phyloP scores from a whole-genome alignment of 331 rosid species.

The Saraca asoca region DNA sequence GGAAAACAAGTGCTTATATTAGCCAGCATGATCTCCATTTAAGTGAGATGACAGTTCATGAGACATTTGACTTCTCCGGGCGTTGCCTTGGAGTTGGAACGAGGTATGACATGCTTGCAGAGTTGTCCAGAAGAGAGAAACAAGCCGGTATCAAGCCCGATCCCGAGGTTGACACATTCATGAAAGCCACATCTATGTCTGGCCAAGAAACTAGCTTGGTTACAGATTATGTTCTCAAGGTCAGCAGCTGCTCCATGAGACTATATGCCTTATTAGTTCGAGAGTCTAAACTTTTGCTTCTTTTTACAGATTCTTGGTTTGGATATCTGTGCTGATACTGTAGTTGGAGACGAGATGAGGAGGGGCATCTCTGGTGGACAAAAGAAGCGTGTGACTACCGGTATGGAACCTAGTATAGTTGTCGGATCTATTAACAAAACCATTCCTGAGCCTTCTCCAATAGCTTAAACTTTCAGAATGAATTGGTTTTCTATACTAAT shows the following conservation, averaged over 20 bases:
- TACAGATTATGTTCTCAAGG: conserved; percentile 48
- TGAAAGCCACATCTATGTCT: conserved; percentile 43
- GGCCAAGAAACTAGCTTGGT: conserved; percentile 42
- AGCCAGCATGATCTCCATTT: conserved; percentile 44
- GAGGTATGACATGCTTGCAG: conserved; percentile 39
- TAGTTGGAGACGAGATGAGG: conserved; percentile 48
- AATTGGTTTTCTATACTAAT: too few species aligned
- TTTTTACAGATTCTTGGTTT: conserved; percentile 43
- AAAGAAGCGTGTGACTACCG: conserved; percentile 35
- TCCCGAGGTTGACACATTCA: conserved; percentile 40
- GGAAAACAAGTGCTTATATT: conserved; percentile 43
- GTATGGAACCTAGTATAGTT: conserved; percentile 2
- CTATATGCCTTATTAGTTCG: not conserved
- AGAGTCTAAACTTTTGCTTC: conserved; percentile 2
- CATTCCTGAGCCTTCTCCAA: too few species aligned
- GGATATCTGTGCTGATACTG: conserved; percentile 41
- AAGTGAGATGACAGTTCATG: conserved; percentile 48
- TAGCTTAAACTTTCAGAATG: too few species aligned
- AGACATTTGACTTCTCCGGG: conserved; percentile 43
- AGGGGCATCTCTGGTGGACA: conserved; percentile 51
- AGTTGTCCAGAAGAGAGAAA: conserved; percentile 38
- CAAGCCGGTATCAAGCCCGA: conserved; percentile 37
- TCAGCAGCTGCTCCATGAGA: conserved; percentile 6
- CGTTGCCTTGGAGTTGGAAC: conserved; percentile 40
- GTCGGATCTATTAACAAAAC: too few species aligned